phyloP scores from a whole-genome alignment of 306 rosid species.

The Macrotyloma uniflorum region DNA sequence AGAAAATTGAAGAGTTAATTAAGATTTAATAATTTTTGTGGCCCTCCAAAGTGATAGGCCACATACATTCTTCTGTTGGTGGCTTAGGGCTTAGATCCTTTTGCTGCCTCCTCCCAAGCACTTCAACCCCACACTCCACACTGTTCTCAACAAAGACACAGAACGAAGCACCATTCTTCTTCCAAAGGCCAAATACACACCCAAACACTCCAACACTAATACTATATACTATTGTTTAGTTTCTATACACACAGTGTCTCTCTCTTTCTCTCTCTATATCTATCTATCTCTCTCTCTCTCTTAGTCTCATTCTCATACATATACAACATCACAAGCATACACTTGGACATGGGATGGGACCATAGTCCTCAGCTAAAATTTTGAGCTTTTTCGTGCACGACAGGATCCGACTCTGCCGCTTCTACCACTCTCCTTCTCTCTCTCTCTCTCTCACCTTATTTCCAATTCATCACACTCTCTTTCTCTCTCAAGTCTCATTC shows the following conservation, averaged over 20 bases:
- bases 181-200: conserved; percentile 32
- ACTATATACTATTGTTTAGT: conserved; percentile 2
- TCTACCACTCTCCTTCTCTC: not conserved
- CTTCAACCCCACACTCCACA: conserved; percentile 23
- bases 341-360: conserved; percentile 58
- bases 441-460: not conserved
- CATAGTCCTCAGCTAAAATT: conserved; percentile 60
- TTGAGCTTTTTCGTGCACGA: conserved; percentile 69
- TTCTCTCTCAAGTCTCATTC: conserved; percentile 20
- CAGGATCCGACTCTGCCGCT: conserved; percentile 95
- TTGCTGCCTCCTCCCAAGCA: conserved; percentile 18
- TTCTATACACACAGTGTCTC: conserved; percentile 28
- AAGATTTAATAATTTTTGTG: not conserved
- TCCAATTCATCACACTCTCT: not conserved
- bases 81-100: conserved; percentile 30
- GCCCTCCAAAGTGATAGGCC: not conserved
- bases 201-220: not conserved
- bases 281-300: not conserved
- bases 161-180: conserved; percentile 46
- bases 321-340: conserved; percentile 32
- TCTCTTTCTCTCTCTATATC: not conserved
- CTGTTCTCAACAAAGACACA: conserved; percentile 46
- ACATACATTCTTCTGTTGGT: not conserved
- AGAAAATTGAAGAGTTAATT: not conserved
- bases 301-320: conserved; percentile 15